These are phyloP conservation scores for Sclerotinia borealis DNA, from an alignment of 2,329 filamentous ascomycete species.

Conservation along the genomic window DNA sequence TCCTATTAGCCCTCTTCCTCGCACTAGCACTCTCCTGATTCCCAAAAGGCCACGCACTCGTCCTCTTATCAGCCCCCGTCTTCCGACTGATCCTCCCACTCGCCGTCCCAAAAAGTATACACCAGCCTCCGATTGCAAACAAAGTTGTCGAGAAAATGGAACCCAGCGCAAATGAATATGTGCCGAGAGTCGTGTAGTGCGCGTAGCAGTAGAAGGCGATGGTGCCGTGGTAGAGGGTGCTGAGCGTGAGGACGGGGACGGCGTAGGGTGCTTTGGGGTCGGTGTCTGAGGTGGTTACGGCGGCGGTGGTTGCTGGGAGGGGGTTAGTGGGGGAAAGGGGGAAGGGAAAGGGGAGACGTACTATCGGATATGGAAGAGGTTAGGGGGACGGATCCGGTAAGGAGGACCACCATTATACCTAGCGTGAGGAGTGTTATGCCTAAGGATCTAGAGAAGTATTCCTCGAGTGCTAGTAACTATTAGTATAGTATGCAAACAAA, in stretches of 20 bases:
- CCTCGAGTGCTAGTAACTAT: slow-evolving; percentile 46
- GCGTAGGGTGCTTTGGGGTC: slow-evolving; percentile 51
- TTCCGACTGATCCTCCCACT: slow-evolving; percentile 52
- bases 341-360: slow-evolving; percentile 10
- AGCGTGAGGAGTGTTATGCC: slow-evolving; percentile 54
- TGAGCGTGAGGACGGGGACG: slow-evolving; percentile 52
- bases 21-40: slow-evolving; percentile 42
- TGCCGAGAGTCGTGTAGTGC: slow-evolving; percentile 45
- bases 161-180: slow-evolving; percentile 47
- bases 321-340: slow-evolving; percentile 8
- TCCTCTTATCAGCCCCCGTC: slow-evolving; percentile 63
- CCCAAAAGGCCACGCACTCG: slow-evolving; percentile 58
- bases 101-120: slow-evolving; percentile 41
- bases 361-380: slow-evolving; percentile 36
- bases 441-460: slow-evolving; percentile 56
- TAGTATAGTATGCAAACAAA: slow-evolving; percentile 6
- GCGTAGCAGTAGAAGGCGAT: slow-evolving; percentile 55
- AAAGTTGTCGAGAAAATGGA: slow-evolving; percentile 44
- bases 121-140: slow-evolving; percentile 55
- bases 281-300: slow-evolving; percentile 38
- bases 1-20: slow-evolving; percentile 24
- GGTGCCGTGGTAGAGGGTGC: slow-evolving; percentile 50
- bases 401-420: slow-evolving; percentile 49
- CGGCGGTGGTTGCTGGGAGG: slow-evolving; percentile 25
- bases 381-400: slow-evolving; percentile 59